Conservation (phyloP, 306 rosid genomes). For the Cicer arietinum region DNA sequence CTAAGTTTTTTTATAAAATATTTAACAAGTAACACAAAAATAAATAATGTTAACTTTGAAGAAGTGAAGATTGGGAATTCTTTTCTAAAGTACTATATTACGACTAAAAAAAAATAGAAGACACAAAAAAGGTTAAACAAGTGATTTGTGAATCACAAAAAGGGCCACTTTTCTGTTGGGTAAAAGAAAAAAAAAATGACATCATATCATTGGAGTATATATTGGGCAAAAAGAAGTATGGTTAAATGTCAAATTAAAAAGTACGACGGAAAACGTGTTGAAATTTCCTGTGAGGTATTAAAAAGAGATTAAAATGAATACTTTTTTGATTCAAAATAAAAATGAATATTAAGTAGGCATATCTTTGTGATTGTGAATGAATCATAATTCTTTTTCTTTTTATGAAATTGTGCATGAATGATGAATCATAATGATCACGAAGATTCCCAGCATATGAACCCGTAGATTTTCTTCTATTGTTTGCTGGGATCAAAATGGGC, state of each 20-base stretch:
- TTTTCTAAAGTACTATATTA: too few species aligned
- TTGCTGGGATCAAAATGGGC: conserved; percentile 10
- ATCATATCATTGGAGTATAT: conserved; percentile 1
- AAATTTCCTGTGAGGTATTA: conserved; percentile 30
- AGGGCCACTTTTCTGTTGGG: not conserved
- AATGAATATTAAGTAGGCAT: conserved; percentile 39
- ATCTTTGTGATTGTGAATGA: conserved; percentile 44
- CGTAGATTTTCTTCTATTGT: conserved; percentile 43
- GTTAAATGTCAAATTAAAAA: conserved; percentile 55
- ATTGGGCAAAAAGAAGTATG: conserved; percentile 17
- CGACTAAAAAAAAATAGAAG: too few species aligned
- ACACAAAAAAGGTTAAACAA: too few species aligned
- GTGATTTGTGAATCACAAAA: not conserved
- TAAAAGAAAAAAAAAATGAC: conserved; percentile 37
- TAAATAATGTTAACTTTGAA: too few species aligned
- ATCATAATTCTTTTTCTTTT: too few species aligned
- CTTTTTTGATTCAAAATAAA: too few species aligned
- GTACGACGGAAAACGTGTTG: conserved; percentile 49
- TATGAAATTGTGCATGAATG: conserved; percentile 6
- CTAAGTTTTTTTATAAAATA: too few species aligned
- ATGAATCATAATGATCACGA: conserved; percentile 49
- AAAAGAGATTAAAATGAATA: not conserved
- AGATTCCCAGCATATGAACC: conserved; percentile 55
- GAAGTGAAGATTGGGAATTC: too few species aligned
- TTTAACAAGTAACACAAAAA: too few species aligned